Evolutionary conservation across 805 yeast genomes (phyloP).

Genomic region (Ascoidea rubescens): DNA sequence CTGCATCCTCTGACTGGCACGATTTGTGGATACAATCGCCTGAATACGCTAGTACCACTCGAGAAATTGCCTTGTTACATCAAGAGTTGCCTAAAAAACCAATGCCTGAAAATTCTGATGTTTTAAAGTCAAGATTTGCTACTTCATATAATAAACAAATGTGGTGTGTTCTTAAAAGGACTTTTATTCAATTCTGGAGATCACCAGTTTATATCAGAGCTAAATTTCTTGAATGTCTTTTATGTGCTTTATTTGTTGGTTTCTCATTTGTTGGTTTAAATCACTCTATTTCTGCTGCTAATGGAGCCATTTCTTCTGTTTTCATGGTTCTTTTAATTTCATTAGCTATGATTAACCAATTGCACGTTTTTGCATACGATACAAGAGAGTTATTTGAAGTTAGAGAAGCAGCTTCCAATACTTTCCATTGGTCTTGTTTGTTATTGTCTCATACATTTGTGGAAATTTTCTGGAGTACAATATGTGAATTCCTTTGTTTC

Average conservation of each 20-base stretch:
- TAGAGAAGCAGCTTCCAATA: constrained; percentile 28
- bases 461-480: constrained; percentile 33
- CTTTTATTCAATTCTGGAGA: constrained; percentile 30
- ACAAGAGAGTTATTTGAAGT: constrained; percentile 32
- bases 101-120: constrained; percentile 13
- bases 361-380: constrained; percentile 17
- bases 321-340: constrained; percentile 30
- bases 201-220: constrained; percentile 34
- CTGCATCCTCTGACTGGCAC: constrained; percentile 18
- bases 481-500: constrained; percentile 28
- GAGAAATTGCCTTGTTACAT: constrained; percentile 17
- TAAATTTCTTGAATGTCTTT: constrained; percentile 28
- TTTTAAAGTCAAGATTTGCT: constrained; percentile 17
- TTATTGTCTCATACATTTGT: constrained; percentile 25
- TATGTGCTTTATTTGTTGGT: constrained; percentile 35
- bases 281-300: constrained; percentile 25
- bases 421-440: constrained; percentile 29
- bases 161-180: constrained; percentile 23
- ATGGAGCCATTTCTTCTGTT: constrained; percentile 33
- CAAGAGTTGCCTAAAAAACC: constrained; percentile 10
- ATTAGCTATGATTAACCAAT: constrained; percentile 21
- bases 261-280: constrained; percentile 29
- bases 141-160: constrained; percentile 14
- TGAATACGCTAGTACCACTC: constrained; percentile 16
- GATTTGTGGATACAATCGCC: constrained; percentile 12